A percentile compares a stretch with the other conserved stretches of the same genome.
Conservation (phyloP, 768 basidiomycete species). For the Suillus weaverae region DNA sequence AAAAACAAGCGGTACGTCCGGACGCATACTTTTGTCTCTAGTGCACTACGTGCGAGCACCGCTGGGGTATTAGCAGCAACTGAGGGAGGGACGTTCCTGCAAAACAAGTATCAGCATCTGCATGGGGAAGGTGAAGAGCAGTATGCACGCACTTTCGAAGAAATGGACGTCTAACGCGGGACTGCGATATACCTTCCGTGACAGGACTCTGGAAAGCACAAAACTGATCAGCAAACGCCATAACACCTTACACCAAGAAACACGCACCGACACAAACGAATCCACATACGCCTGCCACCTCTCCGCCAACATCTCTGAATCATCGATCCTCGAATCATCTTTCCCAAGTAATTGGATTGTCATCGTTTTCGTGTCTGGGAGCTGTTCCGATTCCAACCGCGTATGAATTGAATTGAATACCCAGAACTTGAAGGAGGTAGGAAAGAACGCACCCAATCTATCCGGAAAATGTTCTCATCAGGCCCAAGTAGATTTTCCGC, state of each 20-base stretch:
- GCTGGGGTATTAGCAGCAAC: slow-evolving; percentile 37
- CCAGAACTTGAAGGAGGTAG: background rate
- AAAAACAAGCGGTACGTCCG: slow-evolving; percentile 82
- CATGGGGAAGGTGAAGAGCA: slow-evolving; percentile 22
- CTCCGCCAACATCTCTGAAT: slow-evolving; percentile 72
- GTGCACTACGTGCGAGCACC: slow-evolving; percentile 52
- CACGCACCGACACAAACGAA: slow-evolving; percentile 65
- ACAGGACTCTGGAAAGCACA: slow-evolving; percentile 46
- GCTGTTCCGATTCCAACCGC: slow-evolving; percentile 35
- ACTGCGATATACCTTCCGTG: slow-evolving; percentile 52
- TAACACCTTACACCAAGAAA: background rate
- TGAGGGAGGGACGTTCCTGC: slow-evolving; percentile 23
- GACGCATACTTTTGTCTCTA: slow-evolving; percentile 86
- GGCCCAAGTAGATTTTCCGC: slow-evolving; percentile 71
- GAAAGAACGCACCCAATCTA: slow-evolving; percentile 66
- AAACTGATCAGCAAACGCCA: background rate
- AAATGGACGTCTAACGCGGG: slow-evolving; percentile 58
- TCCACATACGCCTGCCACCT: slow-evolving; percentile 83
- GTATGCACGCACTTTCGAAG: slow-evolving; percentile 53
- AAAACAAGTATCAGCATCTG: slow-evolving; percentile 27
- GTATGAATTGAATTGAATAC: background rate
- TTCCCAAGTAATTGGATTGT: slow-evolving; percentile 78
- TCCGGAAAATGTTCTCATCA: slow-evolving; percentile 76
- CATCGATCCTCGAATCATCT: slow-evolving; percentile 73
- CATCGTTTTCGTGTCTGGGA: slow-evolving; percentile 63